Conservation (phyloP, 2,329 filamentous ascomycete genomes). For the Blastomyces parvus region DNA sequence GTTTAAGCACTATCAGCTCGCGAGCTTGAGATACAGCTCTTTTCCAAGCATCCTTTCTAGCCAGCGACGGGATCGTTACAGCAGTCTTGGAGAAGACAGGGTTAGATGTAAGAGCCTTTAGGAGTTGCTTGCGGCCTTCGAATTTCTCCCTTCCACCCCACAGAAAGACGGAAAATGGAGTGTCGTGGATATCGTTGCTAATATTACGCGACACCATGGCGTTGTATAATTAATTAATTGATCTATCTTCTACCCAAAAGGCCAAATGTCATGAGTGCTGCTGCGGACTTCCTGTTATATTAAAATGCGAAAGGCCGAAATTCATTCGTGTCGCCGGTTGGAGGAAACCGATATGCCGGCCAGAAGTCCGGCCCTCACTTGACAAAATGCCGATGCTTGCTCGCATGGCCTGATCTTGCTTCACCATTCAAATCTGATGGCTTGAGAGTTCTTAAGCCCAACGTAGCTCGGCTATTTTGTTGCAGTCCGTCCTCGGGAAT, state of each 20-base stretch:
- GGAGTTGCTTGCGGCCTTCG: slow-evolving; percentile 16
- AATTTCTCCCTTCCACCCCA: slow-evolving; percentile 20
- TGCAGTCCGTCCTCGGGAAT: background rate
- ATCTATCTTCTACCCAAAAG: background rate
- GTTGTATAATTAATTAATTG: background rate
- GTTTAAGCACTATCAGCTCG: slow-evolving; percentile 18
- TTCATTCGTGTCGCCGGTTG: background rate
- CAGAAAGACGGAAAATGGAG: slow-evolving; percentile 18
- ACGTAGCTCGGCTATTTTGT: background rate
- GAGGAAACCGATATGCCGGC: background rate
- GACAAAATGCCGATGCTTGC: background rate
- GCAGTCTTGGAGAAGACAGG: slow-evolving; percentile 18
- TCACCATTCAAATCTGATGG: background rate
- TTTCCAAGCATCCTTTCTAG: slow-evolving; percentile 20
- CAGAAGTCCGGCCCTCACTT: background rate
- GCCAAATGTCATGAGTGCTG: background rate
- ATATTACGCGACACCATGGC: slow-evolving; percentile 15
- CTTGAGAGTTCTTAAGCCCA: background rate
- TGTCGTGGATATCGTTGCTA: slow-evolving; percentile 15
- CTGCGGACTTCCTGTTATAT: background rate
- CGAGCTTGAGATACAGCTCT: slow-evolving; percentile 17
- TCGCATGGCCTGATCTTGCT: background rate
- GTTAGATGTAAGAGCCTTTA: slow-evolving; percentile 16
- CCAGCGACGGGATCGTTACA: slow-evolving; percentile 16
- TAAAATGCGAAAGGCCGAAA: background rate